Evolutionary conservation across 164 flowering plant genomes (phyloP), one percentile per base, ranked within the genome.

Genomic region (Pachysandra terminalis): DNA sequence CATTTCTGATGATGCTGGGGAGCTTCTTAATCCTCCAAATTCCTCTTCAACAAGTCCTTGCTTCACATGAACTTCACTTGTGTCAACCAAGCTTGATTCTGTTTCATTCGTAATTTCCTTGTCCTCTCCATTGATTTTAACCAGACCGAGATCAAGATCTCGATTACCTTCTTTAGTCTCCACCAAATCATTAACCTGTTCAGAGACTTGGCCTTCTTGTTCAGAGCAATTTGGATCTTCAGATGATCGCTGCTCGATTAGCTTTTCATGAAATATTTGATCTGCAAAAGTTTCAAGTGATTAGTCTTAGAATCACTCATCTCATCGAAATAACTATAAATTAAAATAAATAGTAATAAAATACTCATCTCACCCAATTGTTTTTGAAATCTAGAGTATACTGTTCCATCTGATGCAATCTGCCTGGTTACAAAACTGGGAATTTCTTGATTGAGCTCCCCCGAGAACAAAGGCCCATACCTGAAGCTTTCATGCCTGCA

Each of bases 401-500:
- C 77, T 40, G 75, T 69, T 65, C 79, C 83, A 58, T 84, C 92
- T 24, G 81, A 63, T 41, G 65, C 66, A 68, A 76, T 59, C 17
- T 74, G 66, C 55, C 89, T 93, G 1, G 90, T 78, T 16, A 84
- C 74, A 73, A 90, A 91, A 71, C 71, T 79, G 19, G 95, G 95
- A 67, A 70, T 84, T 27, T 76, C 87, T n/a, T 73, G 83, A 79
- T 69, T 83, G 41, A 74, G 60, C 64, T 67, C 78, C 19, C 84
- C 92, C 10, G 83, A 73, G 24, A 51, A 56, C 13, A 95, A 82
- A 53, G 91, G 79, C 32, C 91, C 88, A 55, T 85, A 54, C 55
- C 77, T 83, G 72, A 90, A 95, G 75, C 88, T 89, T 66, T 90
- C 97, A 66, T 84, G 82, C 73, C 98, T 87, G 3, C 89, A 69